A percentile compares a stretch with the other conserved stretches of the same genome.
phyloP scores from a whole-genome alignment of 371 early-diverging fungal species.

The Fennellomyces sp. region DNA sequence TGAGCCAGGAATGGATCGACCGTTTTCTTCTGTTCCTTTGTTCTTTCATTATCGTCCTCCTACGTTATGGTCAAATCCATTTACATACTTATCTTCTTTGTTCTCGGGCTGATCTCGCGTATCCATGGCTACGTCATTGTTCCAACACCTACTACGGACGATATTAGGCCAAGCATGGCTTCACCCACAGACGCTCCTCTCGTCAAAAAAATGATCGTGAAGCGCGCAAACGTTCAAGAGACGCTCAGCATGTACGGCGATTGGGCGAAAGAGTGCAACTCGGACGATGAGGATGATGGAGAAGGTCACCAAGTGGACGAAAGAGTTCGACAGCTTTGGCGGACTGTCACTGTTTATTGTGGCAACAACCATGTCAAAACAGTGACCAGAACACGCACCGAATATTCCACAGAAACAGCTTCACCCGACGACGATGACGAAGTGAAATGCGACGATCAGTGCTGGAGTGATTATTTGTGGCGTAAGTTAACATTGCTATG shows the following conservation, averaged over 20 bases:
- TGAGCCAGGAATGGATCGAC: background rate
- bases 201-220: conserved; percentile 2
- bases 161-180: background rate
- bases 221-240: conserved; percentile 25
- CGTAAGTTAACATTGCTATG: conserved; percentile 32
- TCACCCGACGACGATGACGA: conserved; percentile 11
- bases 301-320: conserved; percentile 5
- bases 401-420: conserved; percentile 9
- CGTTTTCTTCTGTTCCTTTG: background rate
- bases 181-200: background rate
- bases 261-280: conserved; percentile 35
- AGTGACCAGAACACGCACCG: conserved; percentile 37
- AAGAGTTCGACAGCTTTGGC: conserved; percentile 26
- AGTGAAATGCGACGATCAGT: conserved; percentile 27
- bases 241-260: conserved; percentile 32
- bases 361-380: conserved; percentile 35
- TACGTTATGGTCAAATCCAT: background rate
- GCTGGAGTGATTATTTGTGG: conserved; percentile 50
- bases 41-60: background rate
- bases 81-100: background rate
- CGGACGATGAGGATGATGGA: conserved; percentile 5
- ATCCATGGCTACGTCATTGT: background rate
- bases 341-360: conserved; percentile 40
- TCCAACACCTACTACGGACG: background rate
- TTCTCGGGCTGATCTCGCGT: background rate